Base-by-base conservation (phyloP, 805 yeast genomes). In the Spathaspora gorwiae region DNA sequence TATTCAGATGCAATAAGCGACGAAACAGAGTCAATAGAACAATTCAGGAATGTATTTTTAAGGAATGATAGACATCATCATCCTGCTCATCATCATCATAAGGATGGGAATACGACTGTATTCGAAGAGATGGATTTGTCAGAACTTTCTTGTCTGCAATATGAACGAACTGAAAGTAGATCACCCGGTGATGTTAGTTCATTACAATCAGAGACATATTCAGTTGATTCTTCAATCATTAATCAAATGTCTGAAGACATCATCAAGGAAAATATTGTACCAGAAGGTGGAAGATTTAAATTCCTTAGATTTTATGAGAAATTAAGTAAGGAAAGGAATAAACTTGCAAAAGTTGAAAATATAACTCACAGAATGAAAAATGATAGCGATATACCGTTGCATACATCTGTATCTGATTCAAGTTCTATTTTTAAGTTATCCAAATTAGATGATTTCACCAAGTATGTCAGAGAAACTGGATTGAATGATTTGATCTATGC, bases 381-480 rank as follows among this genome's bases (percentile, higher is more conserved):
- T 36, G 29, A 45, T 9, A 37, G 38, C 6, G 57, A 48, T n/a
- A 54, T 58, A 1, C 57, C 54, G 6, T 37, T 55, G 13, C 54
- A 55, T 32, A 26, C 46, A 1, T 5, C 24, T 19, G 24, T 15
- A 6, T 40, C 52, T 2, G 42, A 40, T 15, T 38, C 52, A 7
- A 30, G 39, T 26, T 65, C 71, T 0, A 53, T 65, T 5, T 66
- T 69, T 45, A 56, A 55, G 7, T 51, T 68, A 13, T 57, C 68
- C 1, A 44, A 54, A 6, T 50, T 70, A 14, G 69, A 66, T 48
- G 76, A 71, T 46, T 71, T 59, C 50, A 51, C 49, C 36, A 57
- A 52, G 36, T 71, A 62, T 46, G 57, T 66, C 10, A 61, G 60
- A 43, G 62, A 63, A 52, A 60, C 69, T 24, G 66, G 64, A 40